phyloP scores from a whole-genome alignment of 176 grass and related monocot species.

The Tillandsia fasciculata region DNA sequence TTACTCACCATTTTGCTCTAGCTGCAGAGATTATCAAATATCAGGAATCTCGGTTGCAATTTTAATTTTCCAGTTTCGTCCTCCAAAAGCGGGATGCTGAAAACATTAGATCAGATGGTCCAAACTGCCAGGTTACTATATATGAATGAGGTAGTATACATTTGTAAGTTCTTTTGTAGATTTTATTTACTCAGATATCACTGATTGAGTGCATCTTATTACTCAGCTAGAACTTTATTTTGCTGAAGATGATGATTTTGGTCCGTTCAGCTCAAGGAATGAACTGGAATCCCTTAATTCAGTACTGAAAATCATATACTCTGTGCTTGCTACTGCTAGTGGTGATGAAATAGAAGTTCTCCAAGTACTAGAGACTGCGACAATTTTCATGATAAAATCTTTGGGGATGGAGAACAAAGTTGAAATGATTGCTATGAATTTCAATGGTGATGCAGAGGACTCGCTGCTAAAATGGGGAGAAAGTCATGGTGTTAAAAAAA shows the following conservation, averaged over 20 bases:
- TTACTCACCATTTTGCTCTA: neutral
- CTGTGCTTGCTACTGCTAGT: constrained; percentile 27
- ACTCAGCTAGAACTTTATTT: constrained; percentile 91
- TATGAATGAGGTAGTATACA: constrained; percentile 66
- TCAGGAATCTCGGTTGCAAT: constrained; percentile 31
- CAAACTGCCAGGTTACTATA: constrained; percentile 41
- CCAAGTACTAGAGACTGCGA: constrained; percentile 30
- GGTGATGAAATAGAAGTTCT: constrained; percentile 32
- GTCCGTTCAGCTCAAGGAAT: constrained; percentile 77
- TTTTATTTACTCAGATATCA: constrained; percentile 5
- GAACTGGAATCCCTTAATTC: constrained; percentile 78
- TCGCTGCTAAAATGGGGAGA: constrained; percentile 66
- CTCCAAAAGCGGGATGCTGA: constrained; percentile 24
- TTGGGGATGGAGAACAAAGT: constrained; percentile 15
- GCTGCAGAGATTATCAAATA: constrained; percentile 43
- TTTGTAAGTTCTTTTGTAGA: neutral
- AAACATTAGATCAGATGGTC: constrained; percentile 40
- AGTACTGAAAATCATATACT: constrained; percentile 36
- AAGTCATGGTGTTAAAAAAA: constrained; percentile 65
- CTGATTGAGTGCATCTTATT: constrained; percentile 11
- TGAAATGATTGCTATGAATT: constrained; percentile 31
- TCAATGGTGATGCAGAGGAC: constrained; percentile 42
- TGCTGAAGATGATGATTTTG: constrained; percentile 39
- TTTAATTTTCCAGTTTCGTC: constrained; percentile 38
- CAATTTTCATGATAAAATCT: constrained; percentile 39